Base-by-base conservation (phyloP, 352 stramenopile species). In the Pythium vanterpoolii region DNA sequence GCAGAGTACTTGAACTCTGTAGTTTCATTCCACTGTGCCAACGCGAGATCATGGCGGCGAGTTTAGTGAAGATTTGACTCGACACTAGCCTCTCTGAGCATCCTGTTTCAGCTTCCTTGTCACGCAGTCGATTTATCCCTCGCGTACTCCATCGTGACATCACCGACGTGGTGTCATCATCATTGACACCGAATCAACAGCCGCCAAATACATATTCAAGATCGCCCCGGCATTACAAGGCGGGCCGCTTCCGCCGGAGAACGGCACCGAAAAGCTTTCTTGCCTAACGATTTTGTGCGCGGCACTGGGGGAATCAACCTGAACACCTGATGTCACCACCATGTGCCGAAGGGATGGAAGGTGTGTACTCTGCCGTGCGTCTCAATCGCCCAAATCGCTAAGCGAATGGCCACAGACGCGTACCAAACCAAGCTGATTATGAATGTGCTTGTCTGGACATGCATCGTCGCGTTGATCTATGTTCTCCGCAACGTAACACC, bases 321-420 rank as follows among this genome's bases (percentile, higher is more conserved):
- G 16, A 79, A 71, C 55, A 69, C 74, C 54, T 85, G 74, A 57
- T 65, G 70, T 38, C 36, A 74, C 30, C 72, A 78, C 47, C 56
- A 67, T 42, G 59, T 79, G 42, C 77, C 77, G 39, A 87, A 87
- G 44, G 72, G 77, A 58, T 66, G 71, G 43, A 78, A 83, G 73
- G 71, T 75, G 21, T 73, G 60, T 3, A 69, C 63, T 16, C 80
- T 71, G 27, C 71, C 74, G 2, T 87, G 74, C 51, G 72, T 86
- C 45, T 71, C 75, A 11, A 28, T 86, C 48, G 75, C 75, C 1
- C 77, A 87, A 40, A 71, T 86, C 48, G 69, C 69, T 0, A 59
- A 67, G 5, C 73, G 77, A 11, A 21, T 87, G 6, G 69, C 62
- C 5, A 51, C 78, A 16, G 64, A 57, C 14, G 65, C 65, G 5